Conservation (phyloP, 352 stramenopile genomes). For the Pythium guiyangense region DNA sequence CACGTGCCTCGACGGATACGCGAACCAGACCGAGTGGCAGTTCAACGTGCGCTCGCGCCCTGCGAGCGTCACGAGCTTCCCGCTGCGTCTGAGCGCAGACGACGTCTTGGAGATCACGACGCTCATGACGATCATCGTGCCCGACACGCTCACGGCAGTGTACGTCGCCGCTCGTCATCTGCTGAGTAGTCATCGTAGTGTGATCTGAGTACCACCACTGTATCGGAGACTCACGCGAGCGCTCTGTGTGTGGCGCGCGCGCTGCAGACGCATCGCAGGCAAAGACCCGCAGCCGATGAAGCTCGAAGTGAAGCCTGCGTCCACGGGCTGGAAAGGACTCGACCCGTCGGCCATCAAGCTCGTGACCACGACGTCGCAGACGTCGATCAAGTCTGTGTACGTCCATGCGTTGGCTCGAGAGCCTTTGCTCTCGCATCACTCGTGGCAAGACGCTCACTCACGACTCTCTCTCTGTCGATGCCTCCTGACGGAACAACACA, state of each 20-base stretch:
- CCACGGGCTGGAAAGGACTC: conserved; percentile 31
- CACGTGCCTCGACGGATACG: conserved; percentile 47
- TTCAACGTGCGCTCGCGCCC: conserved; percentile 29
- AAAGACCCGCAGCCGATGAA: conserved; percentile 21
- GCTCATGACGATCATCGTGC: conserved; percentile 42
- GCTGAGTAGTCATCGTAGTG: background rate
- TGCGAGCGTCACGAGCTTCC: conserved; percentile 20
- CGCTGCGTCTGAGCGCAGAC: conserved; percentile 27
- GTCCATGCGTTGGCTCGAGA: background rate
- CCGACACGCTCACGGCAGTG: conserved; percentile 27
- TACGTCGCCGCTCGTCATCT: conserved; percentile 10
- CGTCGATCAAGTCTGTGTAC: conserved; percentile 30
- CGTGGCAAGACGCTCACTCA: background rate
- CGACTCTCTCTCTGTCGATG: conserved; percentile 1
- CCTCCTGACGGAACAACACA: background rate
- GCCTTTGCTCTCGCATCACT: too few relatives aligned
- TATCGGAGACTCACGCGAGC: too few relatives aligned
- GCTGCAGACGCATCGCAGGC: conserved; percentile 21
- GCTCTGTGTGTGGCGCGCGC: too few relatives aligned
- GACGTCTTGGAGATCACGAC: conserved; percentile 35
- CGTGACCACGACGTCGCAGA: conserved; percentile 31
- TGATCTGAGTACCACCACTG: background rate
- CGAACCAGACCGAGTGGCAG: conserved; percentile 30
- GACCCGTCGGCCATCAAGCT: conserved; percentile 28
- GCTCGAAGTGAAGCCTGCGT: conserved; percentile 37